phyloP scores from a whole-genome alignment of 176 grass and related monocot species.

The Eleusine coracana region DNA sequence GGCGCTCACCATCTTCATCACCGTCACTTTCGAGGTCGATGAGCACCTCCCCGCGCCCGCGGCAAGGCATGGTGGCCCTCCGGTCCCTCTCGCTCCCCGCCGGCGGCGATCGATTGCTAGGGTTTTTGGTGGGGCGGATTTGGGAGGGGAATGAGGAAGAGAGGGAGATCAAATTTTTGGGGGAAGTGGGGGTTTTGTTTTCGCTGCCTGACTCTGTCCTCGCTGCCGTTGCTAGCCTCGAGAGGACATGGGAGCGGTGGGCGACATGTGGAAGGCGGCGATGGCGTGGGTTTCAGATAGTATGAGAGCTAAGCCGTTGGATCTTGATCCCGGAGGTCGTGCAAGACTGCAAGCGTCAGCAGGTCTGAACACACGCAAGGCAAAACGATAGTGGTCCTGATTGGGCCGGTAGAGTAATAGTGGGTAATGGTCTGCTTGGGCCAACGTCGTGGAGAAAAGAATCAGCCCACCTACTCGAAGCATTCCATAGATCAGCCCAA shows the following conservation, averaged over 20 bases:
- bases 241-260: background rate
- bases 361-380: too few species aligned
- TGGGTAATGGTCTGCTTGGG: too few species aligned
- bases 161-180: constrained; percentile 16
- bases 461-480: too few species aligned
- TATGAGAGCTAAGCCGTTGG: too few species aligned
- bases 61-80: constrained; percentile 17
- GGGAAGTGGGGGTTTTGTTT: background rate
- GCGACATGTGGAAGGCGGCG: background rate
- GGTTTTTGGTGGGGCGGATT: constrained; percentile 27
- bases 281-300: too few species aligned
- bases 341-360: too few species aligned
- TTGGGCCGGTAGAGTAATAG: too few species aligned
- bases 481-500: too few species aligned
- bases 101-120: background rate
- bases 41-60: background rate
- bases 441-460: too few species aligned
- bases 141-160: background rate
- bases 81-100: background rate
- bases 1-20: constrained; percentile 24
- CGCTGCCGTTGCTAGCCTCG: background rate
- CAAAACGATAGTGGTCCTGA: too few species aligned
- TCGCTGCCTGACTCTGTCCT: background rate
- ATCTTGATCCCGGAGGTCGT: too few species aligned
- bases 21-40: constrained; percentile 50